Percentiles rank a stretch among this genome's conserved stretches.
phyloP scores from a whole-genome alignment of 2,329 filamentous ascomycete genomes.

The Hansfordia pulvinata region DNA sequence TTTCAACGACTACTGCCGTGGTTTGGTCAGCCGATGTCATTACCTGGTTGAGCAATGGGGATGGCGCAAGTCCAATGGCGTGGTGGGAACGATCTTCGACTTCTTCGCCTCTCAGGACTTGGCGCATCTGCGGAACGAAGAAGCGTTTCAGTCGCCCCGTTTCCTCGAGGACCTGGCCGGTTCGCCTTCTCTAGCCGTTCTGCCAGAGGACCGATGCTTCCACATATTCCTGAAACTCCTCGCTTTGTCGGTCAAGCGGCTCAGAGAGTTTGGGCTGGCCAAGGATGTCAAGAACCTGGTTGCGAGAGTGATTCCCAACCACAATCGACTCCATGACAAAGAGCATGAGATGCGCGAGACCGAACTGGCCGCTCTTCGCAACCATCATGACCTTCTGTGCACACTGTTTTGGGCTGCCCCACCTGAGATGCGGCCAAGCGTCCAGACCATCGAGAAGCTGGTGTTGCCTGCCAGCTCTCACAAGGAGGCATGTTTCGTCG shows the following conservation, averaged over 20 bases:
- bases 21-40: slow-evolving; percentile 46
- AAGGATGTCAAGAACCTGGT: slow-evolving; percentile 51
- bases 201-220: slow-evolving; percentile 47
- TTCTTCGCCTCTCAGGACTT: slow-evolving; percentile 52
- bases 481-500: slow-evolving; percentile 53
- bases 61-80: slow-evolving; percentile 42
- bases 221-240: slow-evolving; percentile 55
- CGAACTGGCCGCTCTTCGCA: slow-evolving; percentile 50
- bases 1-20: slow-evolving; percentile 53
- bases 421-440: slow-evolving; percentile 34
- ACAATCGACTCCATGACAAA: slow-evolving; percentile 49
- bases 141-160: slow-evolving; percentile 43
- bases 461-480: slow-evolving; percentile 47
- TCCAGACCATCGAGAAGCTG: slow-evolving; percentile 43
- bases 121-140: slow-evolving; percentile 50
- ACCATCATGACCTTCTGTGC: slow-evolving; percentile 55
- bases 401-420: slow-evolving; percentile 54
- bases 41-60: slow-evolving; percentile 52
- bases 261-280: slow-evolving; percentile 28
- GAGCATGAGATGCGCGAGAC: slow-evolving; percentile 45
- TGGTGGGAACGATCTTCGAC: slow-evolving; percentile 51
- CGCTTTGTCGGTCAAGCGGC: slow-evolving; percentile 38
- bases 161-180: slow-evolving; percentile 43
- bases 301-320: slow-evolving; percentile 49
- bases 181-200: slow-evolving; percentile 31